Percentiles rank a stretch among this genome's conserved stretches.
Evolutionary conservation across 495 filamentous ascomycete species (phyloP).

Genomic region (Neurospora sp.): DNA sequence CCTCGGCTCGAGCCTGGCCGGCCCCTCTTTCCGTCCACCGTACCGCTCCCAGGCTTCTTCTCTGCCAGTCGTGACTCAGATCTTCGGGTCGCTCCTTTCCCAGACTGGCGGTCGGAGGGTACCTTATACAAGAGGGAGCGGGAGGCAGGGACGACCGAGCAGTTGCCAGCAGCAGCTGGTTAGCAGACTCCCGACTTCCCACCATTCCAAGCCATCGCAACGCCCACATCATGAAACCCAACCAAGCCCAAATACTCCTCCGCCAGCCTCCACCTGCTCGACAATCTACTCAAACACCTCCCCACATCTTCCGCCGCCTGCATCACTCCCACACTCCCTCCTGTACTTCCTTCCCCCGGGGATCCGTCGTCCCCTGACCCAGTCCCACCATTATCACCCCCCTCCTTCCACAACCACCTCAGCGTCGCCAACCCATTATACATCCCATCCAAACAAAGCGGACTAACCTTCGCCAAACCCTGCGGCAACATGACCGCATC

Average conservation of each 20-base stretch:
- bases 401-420: conserved; percentile 20
- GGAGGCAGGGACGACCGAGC: background rate
- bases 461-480: conserved; percentile 2
- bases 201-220: conserved; percentile 3
- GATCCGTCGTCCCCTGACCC: background rate
- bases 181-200: background rate
- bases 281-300: conserved; percentile 1
- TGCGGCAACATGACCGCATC: conserved; percentile 10
- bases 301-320: conserved; percentile 8
- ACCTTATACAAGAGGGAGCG: background rate
- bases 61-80: background rate
- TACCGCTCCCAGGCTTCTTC: background rate
- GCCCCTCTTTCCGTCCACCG: too few relatives aligned
- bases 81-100: background rate
- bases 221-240: conserved; percentile 10
- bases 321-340: background rate
- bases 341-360: background rate
- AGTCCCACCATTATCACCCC: conserved; percentile 3
- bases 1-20: background rate
- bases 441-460: conserved; percentile 14
- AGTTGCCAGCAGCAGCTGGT: background rate
- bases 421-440: conserved; percentile 13
- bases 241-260: conserved; percentile 11
- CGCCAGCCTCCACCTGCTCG: conserved; percentile 13
- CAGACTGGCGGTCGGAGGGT: background rate